These are phyloP conservation scores for Saccharomycopsis javanensis DNA, from an alignment of 805 yeast species.

Conservation along the genomic window DNA sequence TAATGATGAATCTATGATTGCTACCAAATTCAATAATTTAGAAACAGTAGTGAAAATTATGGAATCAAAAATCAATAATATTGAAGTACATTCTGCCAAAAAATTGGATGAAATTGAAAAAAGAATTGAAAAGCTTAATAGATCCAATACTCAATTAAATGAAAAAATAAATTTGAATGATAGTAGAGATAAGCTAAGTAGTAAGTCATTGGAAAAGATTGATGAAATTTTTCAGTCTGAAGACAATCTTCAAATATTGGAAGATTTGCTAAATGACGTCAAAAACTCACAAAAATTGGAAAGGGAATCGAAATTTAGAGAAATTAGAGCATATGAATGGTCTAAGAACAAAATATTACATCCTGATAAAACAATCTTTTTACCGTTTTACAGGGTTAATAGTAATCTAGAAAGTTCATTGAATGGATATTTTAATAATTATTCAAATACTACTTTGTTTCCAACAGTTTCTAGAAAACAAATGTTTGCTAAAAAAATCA, in stretches of 20 bases:
- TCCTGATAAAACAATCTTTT: constrained; percentile 7
- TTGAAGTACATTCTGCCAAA: background rate
- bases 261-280: constrained; percentile 12
- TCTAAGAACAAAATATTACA: constrained; percentile 15
- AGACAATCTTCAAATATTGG: constrained; percentile 16
- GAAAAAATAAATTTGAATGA: background rate
- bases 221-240: constrained; percentile 10
- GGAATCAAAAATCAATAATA: constrained; percentile 6
- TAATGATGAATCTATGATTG: background rate
- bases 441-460: background rate
- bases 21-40: background rate
- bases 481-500: background rate
- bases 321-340: constrained; percentile 18
- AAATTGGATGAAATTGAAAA: background rate
- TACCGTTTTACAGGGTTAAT: constrained; percentile 1
- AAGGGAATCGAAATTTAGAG: constrained; percentile 10
- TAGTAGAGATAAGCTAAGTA: background rate
- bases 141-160: background rate
- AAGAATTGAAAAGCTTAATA: background rate
- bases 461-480: background rate
- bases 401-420: background rate
- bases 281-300: constrained; percentile 9
- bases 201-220: background rate
- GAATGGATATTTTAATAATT: background rate
- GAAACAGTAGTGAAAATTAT: constrained; percentile 8